Conservation (phyloP, 805 yeast species). For the Teunomyces gatunensis region DNA sequence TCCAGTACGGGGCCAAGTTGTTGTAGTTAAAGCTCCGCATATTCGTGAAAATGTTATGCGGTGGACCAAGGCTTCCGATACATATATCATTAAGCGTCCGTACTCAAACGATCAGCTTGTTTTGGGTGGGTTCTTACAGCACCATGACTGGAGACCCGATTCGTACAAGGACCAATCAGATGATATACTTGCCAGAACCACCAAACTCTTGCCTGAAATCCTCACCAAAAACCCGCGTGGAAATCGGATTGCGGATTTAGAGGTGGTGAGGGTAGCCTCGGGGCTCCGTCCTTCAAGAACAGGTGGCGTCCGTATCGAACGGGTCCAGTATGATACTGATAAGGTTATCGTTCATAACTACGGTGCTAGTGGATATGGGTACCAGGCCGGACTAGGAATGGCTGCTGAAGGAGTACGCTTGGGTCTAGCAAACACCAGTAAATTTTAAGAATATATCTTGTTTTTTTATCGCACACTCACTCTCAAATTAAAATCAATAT, state of each 20-base stretch:
- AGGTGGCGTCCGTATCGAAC: constrained; percentile 74
- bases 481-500: neutral
- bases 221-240: constrained; percentile 33
- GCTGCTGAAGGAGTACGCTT: constrained; percentile 43
- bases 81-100: constrained; percentile 74
- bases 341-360: constrained; percentile 60
- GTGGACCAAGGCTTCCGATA: constrained; percentile 60
- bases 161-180: constrained; percentile 56
- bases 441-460: neutral
- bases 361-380: constrained; percentile 68
- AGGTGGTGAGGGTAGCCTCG: constrained; percentile 62
- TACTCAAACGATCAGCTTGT: constrained; percentile 62
- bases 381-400: constrained; percentile 67
- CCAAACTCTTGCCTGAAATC: constrained; percentile 50
- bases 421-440: constrained; percentile 2
- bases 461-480: neutral
- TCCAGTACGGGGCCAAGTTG: constrained; percentile 81
- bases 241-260: constrained; percentile 35
- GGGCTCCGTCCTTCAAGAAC: constrained; percentile 76
- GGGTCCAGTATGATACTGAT: constrained; percentile 32
- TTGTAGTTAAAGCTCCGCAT: constrained; percentile 69
- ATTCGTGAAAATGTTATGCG: constrained; percentile 54
- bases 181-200: constrained; percentile 60
- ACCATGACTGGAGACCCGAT: constrained; percentile 59
- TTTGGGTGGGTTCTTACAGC: constrained; percentile 73